These are phyloP conservation scores for Populus nigra DNA, from an alignment of 345 rosid species.

Conservation along the genomic window DNA sequence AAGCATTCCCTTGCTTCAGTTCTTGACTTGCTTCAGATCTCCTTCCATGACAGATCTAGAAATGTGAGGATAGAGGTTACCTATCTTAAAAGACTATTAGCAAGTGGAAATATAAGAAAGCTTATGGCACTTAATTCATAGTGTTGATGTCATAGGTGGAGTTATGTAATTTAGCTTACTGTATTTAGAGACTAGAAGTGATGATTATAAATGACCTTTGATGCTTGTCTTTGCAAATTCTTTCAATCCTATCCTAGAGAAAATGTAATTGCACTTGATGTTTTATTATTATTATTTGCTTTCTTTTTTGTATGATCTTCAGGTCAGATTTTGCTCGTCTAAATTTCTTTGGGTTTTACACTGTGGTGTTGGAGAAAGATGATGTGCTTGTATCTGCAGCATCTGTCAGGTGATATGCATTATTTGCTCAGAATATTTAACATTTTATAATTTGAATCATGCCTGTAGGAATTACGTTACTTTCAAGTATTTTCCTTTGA, in stretches of 20 bases:
- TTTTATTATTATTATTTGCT: background rate
- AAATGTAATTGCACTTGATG: background rate
- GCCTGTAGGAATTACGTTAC: background rate
- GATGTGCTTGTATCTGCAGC: slow-evolving; percentile 83
- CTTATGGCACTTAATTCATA: background rate
- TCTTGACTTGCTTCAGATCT: too few relatives aligned
- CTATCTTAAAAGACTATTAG: background rate
- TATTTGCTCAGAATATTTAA: background rate
- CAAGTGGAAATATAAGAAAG: background rate
- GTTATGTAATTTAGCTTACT: background rate
- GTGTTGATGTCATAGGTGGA: too few relatives aligned
- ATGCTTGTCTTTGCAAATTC: background rate
- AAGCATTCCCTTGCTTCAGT: background rate
- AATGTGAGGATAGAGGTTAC: background rate
- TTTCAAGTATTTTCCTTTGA: background rate
- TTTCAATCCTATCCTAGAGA: background rate
- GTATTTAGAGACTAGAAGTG: background rate
- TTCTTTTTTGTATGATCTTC: slow-evolving; percentile 24
- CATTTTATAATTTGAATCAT: background rate
- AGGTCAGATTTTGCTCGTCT: slow-evolving; percentile 85
- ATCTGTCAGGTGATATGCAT: slow-evolving; percentile 67
- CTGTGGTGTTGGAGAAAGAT: slow-evolving; percentile 83
- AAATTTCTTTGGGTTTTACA: slow-evolving; percentile 75
- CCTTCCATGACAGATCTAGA: background rate
- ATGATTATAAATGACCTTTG: background rate